A percentile compares a stretch with the other conserved stretches of the same genome.
Evolutionary conservation across 139 green algal genomes (phyloP).

Genomic region (Tetraselmis striata): DNA sequence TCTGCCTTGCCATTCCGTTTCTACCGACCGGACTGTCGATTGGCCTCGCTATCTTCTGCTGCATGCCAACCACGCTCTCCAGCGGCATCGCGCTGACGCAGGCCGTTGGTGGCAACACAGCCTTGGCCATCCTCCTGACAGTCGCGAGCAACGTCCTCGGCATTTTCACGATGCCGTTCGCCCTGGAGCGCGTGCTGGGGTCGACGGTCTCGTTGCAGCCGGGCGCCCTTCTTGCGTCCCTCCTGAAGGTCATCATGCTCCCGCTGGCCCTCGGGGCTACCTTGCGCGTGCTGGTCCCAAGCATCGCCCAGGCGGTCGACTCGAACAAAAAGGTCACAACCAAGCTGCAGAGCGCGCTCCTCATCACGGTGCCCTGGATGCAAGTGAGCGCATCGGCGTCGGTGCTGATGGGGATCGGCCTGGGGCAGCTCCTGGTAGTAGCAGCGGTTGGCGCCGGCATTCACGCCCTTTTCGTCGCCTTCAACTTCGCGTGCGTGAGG

Average conservation of each 20-base stretch:
- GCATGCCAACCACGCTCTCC: conserved; percentile 65
- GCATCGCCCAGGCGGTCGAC: conserved; percentile 27
- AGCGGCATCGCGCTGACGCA: conserved; percentile 38
- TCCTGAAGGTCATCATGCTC: not conserved
- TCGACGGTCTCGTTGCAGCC: not conserved
- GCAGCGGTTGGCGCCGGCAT: conserved; percentile 28
- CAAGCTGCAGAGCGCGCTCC: conserved; percentile 34
- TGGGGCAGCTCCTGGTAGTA: conserved; percentile 6
- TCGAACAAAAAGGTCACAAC: conserved; percentile 37
- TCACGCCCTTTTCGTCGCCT: conserved; percentile 51
- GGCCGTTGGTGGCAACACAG: conserved; percentile 53
- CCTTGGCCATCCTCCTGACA: conserved; percentile 67
- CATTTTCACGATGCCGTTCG: conserved; percentile 60
- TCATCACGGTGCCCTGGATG: conserved; percentile 70
- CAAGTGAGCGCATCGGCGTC: conserved; percentile 32
- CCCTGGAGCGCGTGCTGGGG: not conserved
- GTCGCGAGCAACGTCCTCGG: conserved; percentile 63
- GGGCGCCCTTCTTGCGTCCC: not conserved
- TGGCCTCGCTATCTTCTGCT: conserved; percentile 63
- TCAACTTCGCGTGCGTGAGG: conserved; percentile 30
- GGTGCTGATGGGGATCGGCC: not conserved
- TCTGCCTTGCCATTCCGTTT: conserved; percentile 29
- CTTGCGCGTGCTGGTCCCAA: conserved; percentile 16
- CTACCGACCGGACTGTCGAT: conserved; percentile 33
- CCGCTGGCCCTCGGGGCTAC: not conserved